Evolutionary conservation across 345 rosid species (phyloP).

Genomic region (Geranium rotundifolium): DNA sequence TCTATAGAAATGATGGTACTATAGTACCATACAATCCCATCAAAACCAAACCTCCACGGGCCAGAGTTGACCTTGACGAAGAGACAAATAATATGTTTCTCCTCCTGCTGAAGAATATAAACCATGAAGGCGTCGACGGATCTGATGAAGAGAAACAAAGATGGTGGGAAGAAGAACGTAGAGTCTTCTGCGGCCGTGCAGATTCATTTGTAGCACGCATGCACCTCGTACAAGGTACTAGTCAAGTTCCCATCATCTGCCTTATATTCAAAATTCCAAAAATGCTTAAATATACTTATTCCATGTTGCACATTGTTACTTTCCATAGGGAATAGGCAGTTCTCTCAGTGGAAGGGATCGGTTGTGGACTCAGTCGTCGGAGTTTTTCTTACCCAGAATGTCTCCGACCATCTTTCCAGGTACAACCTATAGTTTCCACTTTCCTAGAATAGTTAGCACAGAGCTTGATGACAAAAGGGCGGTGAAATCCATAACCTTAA

Average conservation of each 20-base stretch:
- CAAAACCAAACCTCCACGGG: slow-evolving; percentile 45
- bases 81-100: slow-evolving; percentile 82
- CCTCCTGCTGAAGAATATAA: slow-evolving; percentile 56
- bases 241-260: too few relatives aligned
- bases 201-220: slow-evolving; percentile 84
- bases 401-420: not conserved
- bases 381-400: not conserved
- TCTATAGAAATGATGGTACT: slow-evolving; percentile 40
- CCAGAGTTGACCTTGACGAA: slow-evolving; percentile 74
- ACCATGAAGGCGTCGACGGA: slow-evolving; percentile 63
- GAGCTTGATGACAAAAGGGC: not conserved
- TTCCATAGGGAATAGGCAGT: not conserved
- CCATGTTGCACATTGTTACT: too few relatives aligned
- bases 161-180: slow-evolving; percentile 85
- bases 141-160: slow-evolving; percentile 48
- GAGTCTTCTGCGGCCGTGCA: slow-evolving; percentile 62
- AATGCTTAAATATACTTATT: too few relatives aligned
- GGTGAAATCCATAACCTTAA: too few relatives aligned
- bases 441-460: not conserved
- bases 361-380: not conserved
- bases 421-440: not conserved
- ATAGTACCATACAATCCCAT: slow-evolving; percentile 38
- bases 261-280: too few relatives aligned
- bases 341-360: not conserved
- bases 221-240: slow-evolving; percentile 36